Evolutionary conservation across 2,329 filamentous ascomycete genomes (phyloP), one percentile per base, ranked within the genome.

Genomic region (Pleomassaria siparia): DNA sequence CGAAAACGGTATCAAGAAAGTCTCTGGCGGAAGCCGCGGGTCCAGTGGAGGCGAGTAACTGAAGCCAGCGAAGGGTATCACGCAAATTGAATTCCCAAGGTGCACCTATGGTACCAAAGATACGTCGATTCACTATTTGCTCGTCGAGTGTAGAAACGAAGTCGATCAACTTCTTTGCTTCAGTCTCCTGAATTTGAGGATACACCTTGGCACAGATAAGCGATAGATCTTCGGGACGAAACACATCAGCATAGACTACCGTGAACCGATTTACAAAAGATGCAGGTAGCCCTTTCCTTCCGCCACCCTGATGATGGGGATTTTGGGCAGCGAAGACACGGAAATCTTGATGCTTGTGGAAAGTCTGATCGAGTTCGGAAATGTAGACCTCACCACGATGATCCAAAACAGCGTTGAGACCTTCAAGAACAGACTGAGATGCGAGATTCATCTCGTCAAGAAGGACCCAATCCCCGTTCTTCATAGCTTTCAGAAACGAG

Each of bases 231-330:
- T 89, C 81, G 21, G 87, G 79, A 13, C 81, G 87, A 67, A 99
- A 94, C 4, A 91, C 82, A 64, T 99, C 94, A 48, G 94, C 91
- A 72, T 97, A 97, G 0, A 99, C 95, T 15, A 99, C 92, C 29
- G 95, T 94, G 69, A 99, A 99, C 37, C 95, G 88, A 69, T 99
- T 97, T 53, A 99, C 94, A 63, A 99, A 99, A 1, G 94, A 97
- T 47, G 88, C 88, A 1, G 94, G 94, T 28, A 99, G 76, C 30
- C 94, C 94, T 72, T 99, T 99, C 59, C 94, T 84, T 9, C 94
- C 94, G 54, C 94, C 92, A 47, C 94, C 94, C 72, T 99, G 94
- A 62, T 96, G 90, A 71, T 99, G 94, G 8, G 94, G 94, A 66
- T 99, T 99, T 68, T 99, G 94, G 0, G 94, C 91, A 12, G 95